Percentiles rank a stretch among this genome's conserved stretches.
Conservation (phyloP, 352 stramenopile species). For the Globisporangium apiculatum region DNA sequence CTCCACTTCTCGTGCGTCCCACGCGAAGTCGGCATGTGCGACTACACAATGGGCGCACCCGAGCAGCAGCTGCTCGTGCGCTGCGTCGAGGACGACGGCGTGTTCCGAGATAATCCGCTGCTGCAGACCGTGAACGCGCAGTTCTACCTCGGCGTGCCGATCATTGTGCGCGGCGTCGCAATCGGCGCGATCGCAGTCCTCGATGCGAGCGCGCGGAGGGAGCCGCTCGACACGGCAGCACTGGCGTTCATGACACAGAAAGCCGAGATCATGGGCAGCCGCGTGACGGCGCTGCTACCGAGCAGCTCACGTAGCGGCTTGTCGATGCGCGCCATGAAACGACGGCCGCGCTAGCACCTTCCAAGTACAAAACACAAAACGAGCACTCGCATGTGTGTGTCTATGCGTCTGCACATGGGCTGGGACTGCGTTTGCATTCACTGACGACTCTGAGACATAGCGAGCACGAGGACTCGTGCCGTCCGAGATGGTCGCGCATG, state of each 20-base stretch:
- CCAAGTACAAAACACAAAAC: background rate
- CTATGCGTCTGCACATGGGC: no score
- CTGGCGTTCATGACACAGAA: constrained; percentile 5
- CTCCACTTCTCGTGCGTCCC: constrained; percentile 22
- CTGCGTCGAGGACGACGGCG: constrained; percentile 1
- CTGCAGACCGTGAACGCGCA: constrained; percentile 12
- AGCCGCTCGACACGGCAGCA: background rate
- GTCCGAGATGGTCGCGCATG: background rate
- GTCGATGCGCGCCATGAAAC: constrained; percentile 5
- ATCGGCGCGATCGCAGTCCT: constrained; percentile 18
- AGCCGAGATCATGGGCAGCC: constrained; percentile 5
- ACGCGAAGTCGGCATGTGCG: constrained; percentile 24
- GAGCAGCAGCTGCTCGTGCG: constrained; percentile 12
- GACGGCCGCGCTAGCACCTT: background rate
- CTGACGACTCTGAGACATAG: no score
- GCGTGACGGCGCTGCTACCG: constrained; percentile 4
- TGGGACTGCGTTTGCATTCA: no score
- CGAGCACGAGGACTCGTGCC: no score
- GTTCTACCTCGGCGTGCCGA: constrained; percentile 17
- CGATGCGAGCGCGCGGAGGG: constrained; percentile 6
- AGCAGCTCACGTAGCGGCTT: background rate
- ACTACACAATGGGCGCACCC: constrained; percentile 12
- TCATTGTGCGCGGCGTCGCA: constrained; percentile 9
- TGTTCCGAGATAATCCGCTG: constrained; percentile 22
- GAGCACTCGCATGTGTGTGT: background rate